A percentile compares a stretch with the other conserved stretches of the same genome.
phyloP scores from a whole-genome alignment of 306 rosid species.

The Vigna radiata region DNA sequence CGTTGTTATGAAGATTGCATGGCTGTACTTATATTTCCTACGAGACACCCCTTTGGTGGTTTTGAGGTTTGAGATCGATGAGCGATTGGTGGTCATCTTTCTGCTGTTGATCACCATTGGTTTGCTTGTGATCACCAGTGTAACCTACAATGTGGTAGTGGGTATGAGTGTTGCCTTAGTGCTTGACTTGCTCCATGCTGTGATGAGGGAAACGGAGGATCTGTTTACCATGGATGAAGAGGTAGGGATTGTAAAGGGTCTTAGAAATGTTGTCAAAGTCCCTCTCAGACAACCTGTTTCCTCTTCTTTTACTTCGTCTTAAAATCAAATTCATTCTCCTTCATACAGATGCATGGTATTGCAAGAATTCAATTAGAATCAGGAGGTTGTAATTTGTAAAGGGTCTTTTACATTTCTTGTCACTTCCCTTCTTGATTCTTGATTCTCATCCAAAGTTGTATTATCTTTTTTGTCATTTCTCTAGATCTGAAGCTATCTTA shows the following conservation, averaged over 20 bases:
- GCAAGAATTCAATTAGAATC: background rate
- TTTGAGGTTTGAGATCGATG: constrained; percentile 50
- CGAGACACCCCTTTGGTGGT: constrained; percentile 55
- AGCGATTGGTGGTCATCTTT: constrained; percentile 45
- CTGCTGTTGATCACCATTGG: constrained; percentile 52
- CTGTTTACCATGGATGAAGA: constrained; percentile 56
- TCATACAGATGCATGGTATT: background rate
- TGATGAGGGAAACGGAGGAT: constrained; percentile 64
- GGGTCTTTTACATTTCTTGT: background rate
- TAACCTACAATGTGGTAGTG: constrained; percentile 49
- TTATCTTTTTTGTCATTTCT: background rate
- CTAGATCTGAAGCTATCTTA: constrained; percentile 11
- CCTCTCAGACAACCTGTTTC: constrained; percentile 73
- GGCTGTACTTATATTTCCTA: constrained; percentile 62
- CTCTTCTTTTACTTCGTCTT: constrained; percentile 59
- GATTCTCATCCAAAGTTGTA: background rate
- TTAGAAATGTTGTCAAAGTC: constrained; percentile 46
- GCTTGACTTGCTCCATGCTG: constrained; percentile 56
- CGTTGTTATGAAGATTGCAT: constrained; percentile 51
- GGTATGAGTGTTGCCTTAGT: constrained; percentile 49
- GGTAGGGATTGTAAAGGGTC: constrained; percentile 41
- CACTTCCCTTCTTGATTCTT: constrained; percentile 5
- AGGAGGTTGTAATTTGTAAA: background rate
- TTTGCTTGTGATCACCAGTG: constrained; percentile 54
- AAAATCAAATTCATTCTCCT: background rate